A percentile compares a stretch with the other conserved stretches of the same genome.
Conservation (phyloP, 169 alveolate genomes). For the Plasmodium gaboni region DNA sequence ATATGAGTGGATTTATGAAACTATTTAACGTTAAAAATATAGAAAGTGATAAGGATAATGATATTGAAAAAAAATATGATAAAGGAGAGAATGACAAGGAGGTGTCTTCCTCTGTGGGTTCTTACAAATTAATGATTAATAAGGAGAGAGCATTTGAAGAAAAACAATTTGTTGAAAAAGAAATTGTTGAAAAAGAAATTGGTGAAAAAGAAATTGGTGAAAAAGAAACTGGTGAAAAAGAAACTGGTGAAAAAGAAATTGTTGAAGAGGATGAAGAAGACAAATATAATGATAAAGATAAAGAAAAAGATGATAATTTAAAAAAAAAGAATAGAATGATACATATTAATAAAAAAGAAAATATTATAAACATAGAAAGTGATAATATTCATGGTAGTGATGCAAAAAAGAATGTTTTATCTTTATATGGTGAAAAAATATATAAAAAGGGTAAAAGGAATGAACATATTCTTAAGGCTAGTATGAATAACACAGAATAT, state of each 20-base stretch:
- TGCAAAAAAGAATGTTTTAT: not conserved
- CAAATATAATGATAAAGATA: not conserved
- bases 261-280: not conserved
- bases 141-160: too few species aligned
- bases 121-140: too few species aligned
- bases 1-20: slow-evolving; percentile 20
- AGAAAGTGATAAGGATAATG: not conserved
- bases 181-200: too few species aligned
- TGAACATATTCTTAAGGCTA: too few species aligned
- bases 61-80: too few species aligned
- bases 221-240: not conserved
- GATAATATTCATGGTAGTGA: not conserved
- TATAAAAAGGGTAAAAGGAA: not conserved
- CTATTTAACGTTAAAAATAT: slow-evolving; percentile 33
- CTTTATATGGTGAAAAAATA: not conserved
- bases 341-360: not conserved
- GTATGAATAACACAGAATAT: not conserved
- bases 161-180: too few species aligned
- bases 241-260: not conserved
- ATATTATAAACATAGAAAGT: too few species aligned
- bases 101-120: too few species aligned
- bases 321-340: not conserved
- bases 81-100: too few species aligned
- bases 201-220: not conserved
- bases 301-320: not conserved